Base-by-base conservation (phyloP, 2,329 filamentous ascomycete species). In the Colletotrichum cordylinicola region DNA sequence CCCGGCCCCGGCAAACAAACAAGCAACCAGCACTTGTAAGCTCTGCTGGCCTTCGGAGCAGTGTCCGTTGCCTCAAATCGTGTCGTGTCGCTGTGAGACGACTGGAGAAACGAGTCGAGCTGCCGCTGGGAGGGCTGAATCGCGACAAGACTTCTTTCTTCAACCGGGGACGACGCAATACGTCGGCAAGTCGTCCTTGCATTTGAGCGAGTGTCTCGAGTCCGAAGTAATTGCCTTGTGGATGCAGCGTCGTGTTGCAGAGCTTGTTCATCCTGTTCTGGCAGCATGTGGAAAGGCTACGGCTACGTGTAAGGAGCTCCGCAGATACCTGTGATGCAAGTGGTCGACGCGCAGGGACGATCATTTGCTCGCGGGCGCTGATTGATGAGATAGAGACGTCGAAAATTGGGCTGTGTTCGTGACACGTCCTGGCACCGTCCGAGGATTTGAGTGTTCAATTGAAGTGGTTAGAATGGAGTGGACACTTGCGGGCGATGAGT, bases 51-150 rank as follows among this genome's bases (percentile, higher is more conserved):
- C 21, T 21, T 70, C 72, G 68, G 72, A 75, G 72, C 72, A 67
- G 72, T 69, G 68, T 75, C 72, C 72, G 72, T 62, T 72, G 72
- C 68, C 66, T 39, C n/a, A 29, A 31, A n/a, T 35, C 10, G 6
- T 60, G 10, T 71, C n/a, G 58, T 35, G 33, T 58, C 70, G 43
- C 56, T 29, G 37, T 58, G 58, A 62, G 67, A 70, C 66, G 71
- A 31, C 13, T 48, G 21, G 21, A 48, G 37, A 27, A 66, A 66
- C 62, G 37, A 66, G n/a, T 66, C 62, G 37, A 29, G 16, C 62
- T 27, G 62, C 37, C 62, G 12, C 6, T 48, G 37, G 62, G 37
- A 52, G 62, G 58, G 39, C 21, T 52, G 62, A 66, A 52, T 66
- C 35, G 37, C 43, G 27, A 39, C 37, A 9, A 43, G 39, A 43